Base-by-base conservation (phyloP, 768 basidiomycete species). In the Imleria badia region DNA sequence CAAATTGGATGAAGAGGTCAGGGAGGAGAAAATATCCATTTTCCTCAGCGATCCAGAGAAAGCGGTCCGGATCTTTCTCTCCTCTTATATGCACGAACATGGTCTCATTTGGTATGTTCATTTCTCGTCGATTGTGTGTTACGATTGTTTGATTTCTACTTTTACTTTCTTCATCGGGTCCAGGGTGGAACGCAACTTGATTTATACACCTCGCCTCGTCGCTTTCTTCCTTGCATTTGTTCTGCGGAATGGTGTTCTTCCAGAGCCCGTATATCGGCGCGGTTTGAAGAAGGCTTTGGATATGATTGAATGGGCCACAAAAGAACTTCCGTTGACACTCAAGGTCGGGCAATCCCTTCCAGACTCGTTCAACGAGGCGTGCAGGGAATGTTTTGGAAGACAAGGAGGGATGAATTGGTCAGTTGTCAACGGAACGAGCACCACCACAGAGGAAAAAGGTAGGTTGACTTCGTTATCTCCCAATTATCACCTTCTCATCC, bases 11-110 rank as follows among this genome's bases (percentile, higher is more conserved):
- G 71, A 71, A 34, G 71, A 72, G 4, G 54, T 65, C 15, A 75
- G 75, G 45, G 80, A 80, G 29, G 76, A 78, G 20, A 73, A 73
- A 26, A 70, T 84, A 48, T 62, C 74, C 0, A 57, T 67, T 5
- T 92, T 92, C 67, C 70, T 92, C 54, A 70, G 77, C 36, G 76
- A 88, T 51, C 87, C 90, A 0, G 86, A 83, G 59, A 68, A 66
- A 10, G 69, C 75, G 30, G 70, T 86, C 49, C 81, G 75, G 51
- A 75, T 89, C 19, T 92, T 90, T 69, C 73, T 92, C 55, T 86
- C 87, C 0, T 86, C 86, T 6, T 80, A 82, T 60, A 85, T 84
- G 72, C 76, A 81, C 34, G 79, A 83, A 50, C 81, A 82, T 52
- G 90, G 90, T 23, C 76, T 88, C 44, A 78, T 84, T 51, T 90